These are phyloP conservation scores for Tubosaeta brunneosetosa DNA, from an alignment of 768 basidiomycete genomes.

Conservation along the genomic window DNA sequence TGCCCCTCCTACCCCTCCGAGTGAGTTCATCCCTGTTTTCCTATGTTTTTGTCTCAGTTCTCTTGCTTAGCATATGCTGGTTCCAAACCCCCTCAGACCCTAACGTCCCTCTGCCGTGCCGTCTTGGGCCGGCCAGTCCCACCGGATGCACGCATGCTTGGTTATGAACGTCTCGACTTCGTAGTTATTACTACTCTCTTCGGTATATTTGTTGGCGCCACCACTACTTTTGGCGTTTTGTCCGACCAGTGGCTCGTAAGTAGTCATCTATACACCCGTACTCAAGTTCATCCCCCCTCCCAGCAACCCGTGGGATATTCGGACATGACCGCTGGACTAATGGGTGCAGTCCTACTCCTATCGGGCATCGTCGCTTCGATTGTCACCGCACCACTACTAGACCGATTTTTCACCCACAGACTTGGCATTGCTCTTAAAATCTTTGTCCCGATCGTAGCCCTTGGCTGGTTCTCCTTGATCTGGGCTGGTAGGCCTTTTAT, in stretches of 20 bases:
- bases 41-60: neutral
- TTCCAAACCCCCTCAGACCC: constrained; percentile 51
- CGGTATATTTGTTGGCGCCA: constrained; percentile 59
- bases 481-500: constrained; percentile 60
- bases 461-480: constrained; percentile 67
- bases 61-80: constrained; percentile 56
- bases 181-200: constrained; percentile 55
- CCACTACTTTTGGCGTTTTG: constrained; percentile 61
- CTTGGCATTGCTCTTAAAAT: constrained; percentile 57
- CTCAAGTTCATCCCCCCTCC: neutral
- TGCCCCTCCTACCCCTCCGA: constrained; percentile 74
- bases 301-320: constrained; percentile 75
- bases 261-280: neutral
- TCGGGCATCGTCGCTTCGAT: constrained; percentile 68
- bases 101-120: constrained; percentile 51
- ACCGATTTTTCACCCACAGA: constrained; percentile 75
- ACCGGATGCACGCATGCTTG: constrained; percentile 51
- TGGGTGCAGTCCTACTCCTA: constrained; percentile 66
- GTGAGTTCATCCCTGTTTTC: constrained; percentile 35
- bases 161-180: constrained; percentile 69
- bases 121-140: constrained; percentile 42
- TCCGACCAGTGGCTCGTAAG: constrained; percentile 65
- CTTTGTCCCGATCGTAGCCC: constrained; percentile 57
- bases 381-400: constrained; percentile 69
- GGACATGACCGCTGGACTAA: constrained; percentile 56